Percentiles rank a stretch among this genome's conserved stretches.
Conservation (phyloP, 2,329 filamentous ascomycete genomes). For the Drechslerella coelobrocha region DNA sequence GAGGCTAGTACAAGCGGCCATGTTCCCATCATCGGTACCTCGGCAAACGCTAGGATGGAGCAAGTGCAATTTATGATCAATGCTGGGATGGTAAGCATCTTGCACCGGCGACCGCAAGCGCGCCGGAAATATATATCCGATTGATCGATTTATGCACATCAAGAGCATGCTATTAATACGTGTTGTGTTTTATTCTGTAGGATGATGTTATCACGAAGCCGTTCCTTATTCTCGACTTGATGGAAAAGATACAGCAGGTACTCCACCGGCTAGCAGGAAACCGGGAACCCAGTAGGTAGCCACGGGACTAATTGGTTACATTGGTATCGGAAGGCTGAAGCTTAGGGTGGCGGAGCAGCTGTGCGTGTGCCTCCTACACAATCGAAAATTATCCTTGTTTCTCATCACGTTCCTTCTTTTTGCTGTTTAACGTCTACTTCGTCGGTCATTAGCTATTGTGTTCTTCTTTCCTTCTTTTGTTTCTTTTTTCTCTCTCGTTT, state of each 20-base stretch:
- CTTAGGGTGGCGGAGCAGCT: constrained; percentile 17
- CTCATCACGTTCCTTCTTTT: background rate
- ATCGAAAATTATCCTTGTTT: background rate
- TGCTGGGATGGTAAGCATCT: constrained; percentile 70
- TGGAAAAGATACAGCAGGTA: constrained; percentile 44
- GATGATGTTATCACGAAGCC: constrained; percentile 81
- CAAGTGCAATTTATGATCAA: constrained; percentile 68
- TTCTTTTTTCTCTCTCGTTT: background rate
- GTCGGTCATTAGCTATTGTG: background rate
- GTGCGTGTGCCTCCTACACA: background rate
- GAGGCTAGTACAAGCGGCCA: constrained; percentile 68
- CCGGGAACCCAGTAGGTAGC: background rate
- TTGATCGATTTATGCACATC: background rate
- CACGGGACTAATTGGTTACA: background rate
- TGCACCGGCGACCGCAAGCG: constrained; percentile 8
- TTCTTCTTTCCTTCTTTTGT: background rate
- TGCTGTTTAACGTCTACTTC: background rate
- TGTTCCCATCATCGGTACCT: constrained; percentile 82
- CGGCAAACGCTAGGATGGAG: constrained; percentile 77
- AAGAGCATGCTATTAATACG: too few species aligned
- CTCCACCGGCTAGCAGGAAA: constrained; percentile 18
- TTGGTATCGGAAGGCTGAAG: background rate
- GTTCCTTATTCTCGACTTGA: constrained; percentile 66
- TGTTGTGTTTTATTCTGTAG: constrained; percentile 10
- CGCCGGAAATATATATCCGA: constrained; percentile 1